These are phyloP conservation scores for Quambalaria eucalypti DNA, from an alignment of 1,284 basidiomycete species.

Conservation along the genomic window DNA sequence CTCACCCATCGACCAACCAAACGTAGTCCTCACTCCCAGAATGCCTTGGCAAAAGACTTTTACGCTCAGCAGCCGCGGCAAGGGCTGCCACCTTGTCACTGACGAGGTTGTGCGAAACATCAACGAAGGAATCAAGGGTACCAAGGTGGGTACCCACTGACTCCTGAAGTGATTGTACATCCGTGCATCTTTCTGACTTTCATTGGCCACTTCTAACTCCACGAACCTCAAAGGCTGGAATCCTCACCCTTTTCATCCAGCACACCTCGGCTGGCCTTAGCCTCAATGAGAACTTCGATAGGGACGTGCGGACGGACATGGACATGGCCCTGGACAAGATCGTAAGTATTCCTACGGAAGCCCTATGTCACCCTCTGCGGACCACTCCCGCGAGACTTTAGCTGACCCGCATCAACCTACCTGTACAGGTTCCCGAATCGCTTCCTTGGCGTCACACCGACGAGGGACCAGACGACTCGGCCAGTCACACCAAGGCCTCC, in stretches of 20 bases:
- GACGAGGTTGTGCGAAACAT: slow-evolving; percentile 66
- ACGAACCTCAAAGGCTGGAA: slow-evolving; percentile 19
- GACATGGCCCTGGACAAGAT: slow-evolving; percentile 59
- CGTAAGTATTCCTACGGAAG: too few species aligned
- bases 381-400: too few species aligned
- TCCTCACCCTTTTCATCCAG: slow-evolving; percentile 57
- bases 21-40: slow-evolving; percentile 1
- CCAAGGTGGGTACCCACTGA: not conserved
- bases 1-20: not conserved
- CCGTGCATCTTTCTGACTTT: not conserved
- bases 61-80: slow-evolving; percentile 50
- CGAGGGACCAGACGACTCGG: slow-evolving; percentile 54
- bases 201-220: not conserved
- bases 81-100: slow-evolving; percentile 73
- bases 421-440: slow-evolving; percentile 70
- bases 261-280: slow-evolving; percentile 84
- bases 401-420: too few species aligned
- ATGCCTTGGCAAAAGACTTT: slow-evolving; percentile 94
- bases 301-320: slow-evolving; percentile 53
- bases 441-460: slow-evolving; percentile 80
- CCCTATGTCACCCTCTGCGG: too few species aligned
- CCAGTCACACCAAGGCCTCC: slow-evolving; percentile 81
- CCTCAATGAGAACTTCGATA: slow-evolving; percentile 75
- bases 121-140: slow-evolving; percentile 61
- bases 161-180: not conserved